Evolutionary conservation across 1,284 basidiomycete species (phyloP).

Genomic region (Trichosporon coremiiforme): DNA sequence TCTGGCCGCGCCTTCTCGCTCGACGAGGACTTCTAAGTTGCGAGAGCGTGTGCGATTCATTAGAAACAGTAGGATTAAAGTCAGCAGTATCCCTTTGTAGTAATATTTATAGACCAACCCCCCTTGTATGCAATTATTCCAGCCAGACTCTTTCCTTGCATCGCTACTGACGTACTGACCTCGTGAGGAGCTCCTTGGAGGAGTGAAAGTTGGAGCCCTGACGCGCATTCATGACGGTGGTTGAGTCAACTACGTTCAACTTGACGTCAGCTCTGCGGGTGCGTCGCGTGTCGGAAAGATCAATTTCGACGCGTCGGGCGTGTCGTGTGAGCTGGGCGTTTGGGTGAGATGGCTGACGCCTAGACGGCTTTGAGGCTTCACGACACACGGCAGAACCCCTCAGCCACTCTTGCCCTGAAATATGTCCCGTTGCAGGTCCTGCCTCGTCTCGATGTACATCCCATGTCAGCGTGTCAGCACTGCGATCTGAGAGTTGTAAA

Average conservation of each 20-base stretch:
- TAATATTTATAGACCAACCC: conserved; percentile 1
- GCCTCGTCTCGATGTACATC: too few relatives aligned
- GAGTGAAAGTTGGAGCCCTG: not conserved
- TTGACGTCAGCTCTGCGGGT: not conserved
- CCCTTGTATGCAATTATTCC: conserved; percentile 1
- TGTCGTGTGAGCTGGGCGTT: too few relatives aligned
- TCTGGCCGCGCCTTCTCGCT: conserved; percentile 57
- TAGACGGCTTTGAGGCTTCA: too few relatives aligned
- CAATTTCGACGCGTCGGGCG: not conserved
- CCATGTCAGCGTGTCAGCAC: too few relatives aligned
- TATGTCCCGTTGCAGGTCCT: too few relatives aligned
- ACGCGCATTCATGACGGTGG: conserved; percentile 1
- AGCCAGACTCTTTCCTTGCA: not conserved
- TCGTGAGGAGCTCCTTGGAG: not conserved
- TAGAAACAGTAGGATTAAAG: not conserved
- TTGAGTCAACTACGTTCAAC: conserved; percentile 1
- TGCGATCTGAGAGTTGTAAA: too few relatives aligned
- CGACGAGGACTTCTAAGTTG: conserved; percentile 58
- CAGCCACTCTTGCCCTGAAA: too few relatives aligned
- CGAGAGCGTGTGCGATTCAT: not conserved
- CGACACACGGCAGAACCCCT: too few relatives aligned
- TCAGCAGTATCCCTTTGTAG: conserved; percentile 7
- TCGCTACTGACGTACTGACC: not conserved
- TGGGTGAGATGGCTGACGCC: too few relatives aligned
- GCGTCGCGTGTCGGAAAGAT: not conserved